phyloP scores from a whole-genome alignment of 1,284 basidiomycete species.

The Omphalotus olearius region DNA sequence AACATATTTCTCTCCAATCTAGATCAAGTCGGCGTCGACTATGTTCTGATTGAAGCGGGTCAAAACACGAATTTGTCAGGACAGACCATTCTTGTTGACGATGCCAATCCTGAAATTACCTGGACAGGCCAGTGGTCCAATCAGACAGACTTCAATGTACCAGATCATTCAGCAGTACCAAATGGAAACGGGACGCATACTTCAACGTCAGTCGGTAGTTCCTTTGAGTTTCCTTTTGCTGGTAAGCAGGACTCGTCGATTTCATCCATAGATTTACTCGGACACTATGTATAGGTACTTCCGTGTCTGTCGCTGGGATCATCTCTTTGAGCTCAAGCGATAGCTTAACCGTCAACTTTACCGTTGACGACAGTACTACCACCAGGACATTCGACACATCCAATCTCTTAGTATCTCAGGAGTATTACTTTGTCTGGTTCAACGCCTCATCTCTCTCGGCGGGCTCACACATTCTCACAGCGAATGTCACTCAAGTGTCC shows the following conservation, averaged over 20 bases:
- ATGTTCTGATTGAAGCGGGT: conserved; percentile 1
- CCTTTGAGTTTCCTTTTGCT: background rate
- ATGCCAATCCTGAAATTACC: background rate
- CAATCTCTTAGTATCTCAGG: background rate
- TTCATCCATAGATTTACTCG: background rate
- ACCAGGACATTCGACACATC: background rate
- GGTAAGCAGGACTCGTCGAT: background rate
- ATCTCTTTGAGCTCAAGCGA: background rate
- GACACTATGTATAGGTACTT: background rate
- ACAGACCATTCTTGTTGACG: conserved; percentile 2
- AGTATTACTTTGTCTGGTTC: background rate
- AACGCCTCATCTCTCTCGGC: background rate
- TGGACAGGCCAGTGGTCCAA: background rate
- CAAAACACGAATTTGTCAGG: background rate
- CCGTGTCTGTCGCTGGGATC: background rate
- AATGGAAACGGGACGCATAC: background rate
- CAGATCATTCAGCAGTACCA: background rate
- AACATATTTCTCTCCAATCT: background rate
- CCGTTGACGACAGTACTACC: background rate
- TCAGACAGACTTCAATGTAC: background rate
- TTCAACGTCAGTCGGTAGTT: background rate
- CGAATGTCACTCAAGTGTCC: background rate
- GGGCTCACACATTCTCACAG: background rate
- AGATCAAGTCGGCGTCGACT: background rate
- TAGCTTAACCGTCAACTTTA: background rate